Base-by-base conservation (phyloP, 129 eudicot species). In the Heracleum sosnowskyi region DNA sequence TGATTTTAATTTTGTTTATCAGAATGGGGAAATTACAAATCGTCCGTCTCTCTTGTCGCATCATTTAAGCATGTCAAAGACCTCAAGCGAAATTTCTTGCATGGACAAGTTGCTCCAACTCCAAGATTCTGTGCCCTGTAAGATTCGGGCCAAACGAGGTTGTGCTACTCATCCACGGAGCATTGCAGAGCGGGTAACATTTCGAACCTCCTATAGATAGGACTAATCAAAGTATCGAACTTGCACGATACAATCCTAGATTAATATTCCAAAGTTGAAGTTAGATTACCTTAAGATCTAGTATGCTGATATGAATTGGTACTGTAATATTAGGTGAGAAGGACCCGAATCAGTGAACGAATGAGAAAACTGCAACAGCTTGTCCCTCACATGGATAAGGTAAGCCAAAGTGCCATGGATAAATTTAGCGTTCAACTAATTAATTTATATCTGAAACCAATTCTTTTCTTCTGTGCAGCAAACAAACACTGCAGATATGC, bases 81-180 rank as follows among this genome's bases (percentile, higher is more conserved):
- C 86, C 57, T 86, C 96, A 17, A 83, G 87, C 55, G 93, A 91
- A 79, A 84, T 88, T 79, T 86, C 88, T 79, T 87, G 91, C 49
- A 77, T 85, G 77, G 95, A 96, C 81, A 92, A 88, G 64, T 17
- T 96, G 73, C 78, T 91, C 81, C 94, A 92, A 77, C 83, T 86
- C 69, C 93, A 88, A 86, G 99, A 92, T 79, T 78, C 97, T 7
- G 99, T 96, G 33, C 97, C 92, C 5, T 96, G 97, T 80, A 92
- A 88, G 77, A 83, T 92, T 74, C 90, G 97, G 37, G 99, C 99
- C 7, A 96, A 96, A 79, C 90, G 99, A 40, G 99, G 99, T 5
- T 96, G 97, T 77, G 99, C 99, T n/a, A 96, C 99, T 66, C 99
- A 96, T 85, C 99, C 99, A 29, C 82, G 99, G 74, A 96, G 99